Evolutionary conservation across 2,329 filamentous ascomycete species (phyloP), one percentile per base, ranked within the genome.

Genomic region (Fusarium floridanum): DNA sequence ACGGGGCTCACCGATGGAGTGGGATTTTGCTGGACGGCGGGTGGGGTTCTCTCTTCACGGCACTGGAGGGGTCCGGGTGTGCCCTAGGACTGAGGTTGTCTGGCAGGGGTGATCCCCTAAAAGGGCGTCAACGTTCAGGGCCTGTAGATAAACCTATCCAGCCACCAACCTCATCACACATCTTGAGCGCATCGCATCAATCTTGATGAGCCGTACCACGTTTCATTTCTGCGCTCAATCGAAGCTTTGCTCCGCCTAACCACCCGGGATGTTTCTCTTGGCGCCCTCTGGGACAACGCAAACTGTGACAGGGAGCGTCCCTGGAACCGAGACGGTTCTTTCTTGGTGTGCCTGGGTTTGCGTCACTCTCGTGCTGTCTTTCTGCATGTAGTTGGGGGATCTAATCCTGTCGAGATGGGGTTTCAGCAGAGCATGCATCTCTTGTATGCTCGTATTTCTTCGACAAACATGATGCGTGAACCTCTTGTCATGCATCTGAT

Each of bases 141-240:
- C 32, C 43, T 24, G 29, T n/a, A 59, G 50, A 14, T 12, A 34
- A 34, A 34, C 12, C n/a, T 32, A 43, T 62, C 71, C 71, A 74
- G 68, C 72, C 72, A 74, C 72, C 72, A 50, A 68, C 68, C 55
- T 74, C 68, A 59, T 27, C 56, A 39, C 22, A 53, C 48, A 53
- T 53, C 27, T 50, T 24, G 22, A 17, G 32, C 39, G 27, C 66
- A 5, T 20, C 39, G 4, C 17, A 14, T 53, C 32, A 56, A 56
- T 41, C 32, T 48, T 57, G 20, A 36, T 39, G 22, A 39, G 22
- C 61, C 50, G 55, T 50, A 69, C 57, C 53, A 74, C 64, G 53
- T 69, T 66, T 48, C 45, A 39, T 61, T 61, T 37, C 32, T 50
- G 17, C n/a, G 20, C 29, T 16, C 34, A 36, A 27, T 32, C n/a